Evolutionary conservation across 73 alveolate species (phyloP).

Genomic region (Paramecium sonneborni): DNA sequence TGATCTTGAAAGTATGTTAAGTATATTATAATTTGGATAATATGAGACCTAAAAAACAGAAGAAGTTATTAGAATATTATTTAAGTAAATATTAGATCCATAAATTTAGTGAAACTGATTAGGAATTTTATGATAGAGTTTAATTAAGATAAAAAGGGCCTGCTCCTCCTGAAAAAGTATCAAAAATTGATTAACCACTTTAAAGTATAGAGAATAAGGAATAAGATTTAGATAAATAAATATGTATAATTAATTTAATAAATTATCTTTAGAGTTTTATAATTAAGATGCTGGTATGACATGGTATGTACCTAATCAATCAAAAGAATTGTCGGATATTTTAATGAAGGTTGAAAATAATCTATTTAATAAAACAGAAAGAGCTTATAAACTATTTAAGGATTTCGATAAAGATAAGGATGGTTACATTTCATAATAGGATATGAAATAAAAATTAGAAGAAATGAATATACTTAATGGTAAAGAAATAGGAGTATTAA

Average conservation of each 20-base stretch:
- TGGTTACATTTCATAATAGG: constrained; percentile 69
- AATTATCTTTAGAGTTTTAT: background rate
- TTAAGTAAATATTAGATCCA: constrained; percentile 36
- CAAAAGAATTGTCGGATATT: constrained; percentile 20
- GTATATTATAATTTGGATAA: constrained; percentile 61
- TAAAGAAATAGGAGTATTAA: constrained; percentile 21
- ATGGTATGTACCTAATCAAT: background rate
- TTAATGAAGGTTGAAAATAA: constrained; percentile 65
- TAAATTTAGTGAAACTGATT: constrained; percentile 52
- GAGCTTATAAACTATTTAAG: constrained; percentile 61
- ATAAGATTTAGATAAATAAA: background rate
- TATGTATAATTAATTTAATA: background rate
- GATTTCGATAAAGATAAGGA: constrained; percentile 71
- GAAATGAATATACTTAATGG: constrained; percentile 54
- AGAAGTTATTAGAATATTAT: constrained; percentile 65
- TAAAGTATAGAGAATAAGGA: background rate
- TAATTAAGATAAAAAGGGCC: constrained; percentile 59
- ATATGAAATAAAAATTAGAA: constrained; percentile 55
- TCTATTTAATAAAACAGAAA: constrained; percentile 52
- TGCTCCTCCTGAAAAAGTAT: constrained; percentile 59
- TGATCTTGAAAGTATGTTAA: constrained; percentile 71
- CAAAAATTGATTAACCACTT: background rate
- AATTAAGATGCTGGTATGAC: constrained; percentile 18
- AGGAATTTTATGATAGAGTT: constrained; percentile 55
- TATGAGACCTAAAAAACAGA: constrained; percentile 51